These are phyloP conservation scores for Leishmania tropica DNA, from an alignment of 208 protist genomes.

Conservation along the genomic window DNA sequence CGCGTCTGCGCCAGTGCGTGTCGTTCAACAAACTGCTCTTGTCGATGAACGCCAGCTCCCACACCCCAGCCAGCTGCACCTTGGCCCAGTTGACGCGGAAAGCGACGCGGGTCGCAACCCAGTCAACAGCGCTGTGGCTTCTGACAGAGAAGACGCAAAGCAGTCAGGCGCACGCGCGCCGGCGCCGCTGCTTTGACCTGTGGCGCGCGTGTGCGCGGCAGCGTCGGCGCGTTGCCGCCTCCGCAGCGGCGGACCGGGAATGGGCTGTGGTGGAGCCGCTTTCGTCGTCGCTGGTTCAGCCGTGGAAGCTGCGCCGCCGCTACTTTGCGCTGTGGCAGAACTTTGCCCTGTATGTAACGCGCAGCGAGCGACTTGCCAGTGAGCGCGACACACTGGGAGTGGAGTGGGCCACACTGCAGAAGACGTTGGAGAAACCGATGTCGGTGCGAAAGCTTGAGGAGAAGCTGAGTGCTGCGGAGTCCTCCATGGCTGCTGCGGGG, in stretches of 20 bases:
- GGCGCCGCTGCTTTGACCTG: slow-evolving; percentile 28
- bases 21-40: slow-evolving; percentile 61
- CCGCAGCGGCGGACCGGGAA: slow-evolving; percentile 4
- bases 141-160: slow-evolving; percentile 21
- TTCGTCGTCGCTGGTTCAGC: slow-evolving; percentile 38
- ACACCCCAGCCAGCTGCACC: slow-evolving; percentile 15
- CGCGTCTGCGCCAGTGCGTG: slow-evolving; percentile 22
- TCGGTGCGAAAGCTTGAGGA: slow-evolving; percentile 36
- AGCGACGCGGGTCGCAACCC: slow-evolving; percentile 7
- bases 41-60: slow-evolving; percentile 37
- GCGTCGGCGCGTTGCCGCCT: not conserved
- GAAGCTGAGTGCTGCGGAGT: slow-evolving; percentile 34
- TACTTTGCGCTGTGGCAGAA: slow-evolving; percentile 59
- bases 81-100: slow-evolving; percentile 5
- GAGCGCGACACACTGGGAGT: slow-evolving; percentile 58
- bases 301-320: slow-evolving; percentile 31
- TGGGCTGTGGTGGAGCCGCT: slow-evolving; percentile 46
- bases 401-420: slow-evolving; percentile 63
- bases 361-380: slow-evolving; percentile 38
- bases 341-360: slow-evolving; percentile 43
- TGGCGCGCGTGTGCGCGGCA: slow-evolving; percentile 32
- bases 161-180: slow-evolving; percentile 10
- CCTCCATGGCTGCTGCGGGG: slow-evolving; percentile 16
- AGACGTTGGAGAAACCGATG: slow-evolving; percentile 28
- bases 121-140: slow-evolving; percentile 35